Percentiles rank a stretch among this genome's conserved stretches.
phyloP scores from a whole-genome alignment of 768 basidiomycete species.

The Lactarius deliciosus region DNA sequence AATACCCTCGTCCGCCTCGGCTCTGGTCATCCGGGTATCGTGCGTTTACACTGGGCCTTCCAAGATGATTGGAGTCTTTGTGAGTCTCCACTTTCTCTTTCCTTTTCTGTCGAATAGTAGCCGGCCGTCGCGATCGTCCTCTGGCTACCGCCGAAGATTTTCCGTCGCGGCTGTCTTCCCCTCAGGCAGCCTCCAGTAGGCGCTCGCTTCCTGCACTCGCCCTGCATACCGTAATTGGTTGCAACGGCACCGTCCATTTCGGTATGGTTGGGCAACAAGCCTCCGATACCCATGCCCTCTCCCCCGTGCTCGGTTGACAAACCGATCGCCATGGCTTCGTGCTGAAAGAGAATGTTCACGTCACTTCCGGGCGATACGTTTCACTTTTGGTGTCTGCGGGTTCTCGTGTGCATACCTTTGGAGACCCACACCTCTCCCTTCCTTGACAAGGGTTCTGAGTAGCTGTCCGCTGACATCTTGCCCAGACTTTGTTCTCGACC shows the following conservation, averaged over 20 bases:
- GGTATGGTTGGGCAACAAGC: neutral
- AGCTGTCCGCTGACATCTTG: neutral
- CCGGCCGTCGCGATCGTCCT: neutral
- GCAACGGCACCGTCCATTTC: neutral
- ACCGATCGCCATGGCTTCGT: constrained; percentile 15
- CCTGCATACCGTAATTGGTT: neutral
- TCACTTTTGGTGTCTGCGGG: constrained; percentile 11
- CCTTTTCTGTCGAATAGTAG: neutral
- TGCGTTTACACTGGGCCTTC: constrained; percentile 80
- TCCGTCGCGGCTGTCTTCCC: neutral
- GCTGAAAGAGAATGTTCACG: neutral
- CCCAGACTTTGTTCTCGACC: constrained; percentile 76
- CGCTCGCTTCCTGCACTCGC: neutral
- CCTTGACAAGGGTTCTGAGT: neutral
- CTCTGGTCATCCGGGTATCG: constrained; percentile 75
- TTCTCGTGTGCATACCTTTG: constrained; percentile 4
- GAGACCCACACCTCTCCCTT: neutral
- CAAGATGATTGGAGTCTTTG: constrained; percentile 84
- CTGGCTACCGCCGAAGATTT: neutral
- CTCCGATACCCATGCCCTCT: constrained; percentile 4
- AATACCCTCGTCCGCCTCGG: constrained; percentile 66
- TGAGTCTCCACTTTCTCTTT: constrained; percentile 42
- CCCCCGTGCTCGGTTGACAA: neutral
- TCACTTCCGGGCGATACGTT: constrained; percentile 6
- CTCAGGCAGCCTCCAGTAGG: neutral